Base-by-base conservation (phyloP, 139 green algal genomes). In the Chlamydomonas sphaeroides region DNA sequence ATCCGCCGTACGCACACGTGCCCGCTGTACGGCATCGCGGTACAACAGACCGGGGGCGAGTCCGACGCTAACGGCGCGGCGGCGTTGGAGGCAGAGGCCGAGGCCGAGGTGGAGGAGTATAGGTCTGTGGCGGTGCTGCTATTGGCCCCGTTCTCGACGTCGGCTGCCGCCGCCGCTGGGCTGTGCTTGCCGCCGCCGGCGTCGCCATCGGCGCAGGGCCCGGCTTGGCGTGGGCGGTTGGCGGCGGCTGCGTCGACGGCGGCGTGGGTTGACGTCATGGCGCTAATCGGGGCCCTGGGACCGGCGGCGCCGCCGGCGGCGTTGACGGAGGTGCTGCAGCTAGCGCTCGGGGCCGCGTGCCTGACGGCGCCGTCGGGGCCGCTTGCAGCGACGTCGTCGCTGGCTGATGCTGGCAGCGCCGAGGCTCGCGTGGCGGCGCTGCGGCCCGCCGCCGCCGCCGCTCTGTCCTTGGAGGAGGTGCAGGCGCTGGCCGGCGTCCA, bases 211-310 rank as follows among this genome's bases (percentile, higher is more conserved):
- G 5, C 17, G 32, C 0, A 25, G 18, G 35, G 17, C 8, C 15
- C 17, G 62, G n/a, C n/a, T n/a, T n/a, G n/a, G n/a, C n/a, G n/a
- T n/a, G n/a, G n/a, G n/a, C n/a, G n/a, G n/a, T n/a, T n/a, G 32
- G 38, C 66, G 38, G 66, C 25, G 26, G 68, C 39, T 35, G 35
- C 35, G 35, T 26, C 32, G 6, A 30, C 42, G n/a, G 20, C 32
- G 69, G 21, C 49, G 70, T 81, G 74, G 74, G n/a, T 14, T 18
- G 74, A 81, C 42, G 20, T 71, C 3, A 39, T 81, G 2, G 35
- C 74, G 20, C 42, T 81, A 2, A 81, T 81, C 61, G 74, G 61
- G 41, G 45, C 61, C 61, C 48, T 81, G 21, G 74, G 30, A n/a
- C 74, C 61, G 25, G 62, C 41, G 74, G 74, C 74, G 5, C 4